These are phyloP conservation scores for Haemoproteus tartakovskyi DNA, from an alignment of 169 alveolate genomes.

Conservation along the genomic window DNA sequence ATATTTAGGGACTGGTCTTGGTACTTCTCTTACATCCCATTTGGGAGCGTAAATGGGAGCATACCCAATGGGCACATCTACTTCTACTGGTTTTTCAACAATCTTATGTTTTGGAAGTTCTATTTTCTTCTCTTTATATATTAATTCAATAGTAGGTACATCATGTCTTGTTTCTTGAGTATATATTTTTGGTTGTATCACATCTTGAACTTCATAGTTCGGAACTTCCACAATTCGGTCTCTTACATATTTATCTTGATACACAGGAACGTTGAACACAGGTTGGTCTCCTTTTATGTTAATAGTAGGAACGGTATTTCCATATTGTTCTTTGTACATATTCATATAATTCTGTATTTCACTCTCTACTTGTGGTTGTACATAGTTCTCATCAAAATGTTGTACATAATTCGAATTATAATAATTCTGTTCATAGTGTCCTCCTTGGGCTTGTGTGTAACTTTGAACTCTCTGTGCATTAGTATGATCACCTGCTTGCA, in stretches of 20 bases:
- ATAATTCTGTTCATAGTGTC: too few relatives aligned
- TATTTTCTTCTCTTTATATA: conserved; percentile 75
- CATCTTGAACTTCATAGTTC: conserved; percentile 79
- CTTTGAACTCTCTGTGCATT: background rate
- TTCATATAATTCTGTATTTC: conserved; percentile 67
- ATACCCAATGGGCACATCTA: conserved; percentile 81
- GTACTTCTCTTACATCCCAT: conserved; percentile 86
- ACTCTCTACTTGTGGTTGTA: too few relatives aligned
- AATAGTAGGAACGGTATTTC: too few relatives aligned
- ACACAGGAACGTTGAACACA: conserved; percentile 81
- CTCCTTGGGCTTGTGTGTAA: background rate
- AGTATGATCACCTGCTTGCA: too few relatives aligned
- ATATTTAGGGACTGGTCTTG: conserved; percentile 82
- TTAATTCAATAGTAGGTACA: conserved; percentile 80
- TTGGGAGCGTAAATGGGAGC: conserved; percentile 82
- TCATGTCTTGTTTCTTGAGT: conserved; percentile 83
- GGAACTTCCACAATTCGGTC: conserved; percentile 82
- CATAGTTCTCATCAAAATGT: background rate
- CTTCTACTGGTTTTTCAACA: conserved; percentile 77
- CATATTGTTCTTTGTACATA: conserved; percentile 70
- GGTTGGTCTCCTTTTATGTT: conserved; percentile 84
- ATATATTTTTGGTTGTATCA: conserved; percentile 79
- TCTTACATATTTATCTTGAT: conserved; percentile 81
- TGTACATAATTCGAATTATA: conserved; percentile 3
- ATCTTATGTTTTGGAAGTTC: conserved; percentile 72